Base-by-base conservation (phyloP, 805 yeast genomes). In the Sungouiozyma ichnusensis region DNA sequence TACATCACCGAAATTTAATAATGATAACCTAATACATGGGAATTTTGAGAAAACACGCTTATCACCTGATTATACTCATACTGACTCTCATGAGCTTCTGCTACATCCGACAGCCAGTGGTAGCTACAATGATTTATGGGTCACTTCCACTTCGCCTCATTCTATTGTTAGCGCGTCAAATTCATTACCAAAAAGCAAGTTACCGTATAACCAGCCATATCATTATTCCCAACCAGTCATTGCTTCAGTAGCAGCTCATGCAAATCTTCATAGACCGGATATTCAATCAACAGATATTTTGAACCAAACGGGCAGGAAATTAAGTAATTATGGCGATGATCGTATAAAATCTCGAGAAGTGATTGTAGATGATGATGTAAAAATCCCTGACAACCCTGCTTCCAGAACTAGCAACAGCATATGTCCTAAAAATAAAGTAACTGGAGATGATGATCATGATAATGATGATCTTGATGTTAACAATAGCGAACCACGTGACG, bases 171-270 rank as follows among this genome's bases (percentile, higher is more conserved):
- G 59, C 38, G 39, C 54, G 6, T 49, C 58, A 7, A 53, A 54
- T 16, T 59, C 29, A 7, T 24, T 24, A 24, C 11, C 11, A 15
- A 41, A 37, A 39, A 51, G 45, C 36, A 52, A 48, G 31, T 39
- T 54, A 20, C 55, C 62, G 2, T 53, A 58, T 39, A 49, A 50
- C 36, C 61, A 53, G 32, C 51, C 51, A 16, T 50, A 54, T 37
- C 55, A 54, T 40, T 54, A 50, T 35, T 57, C 65, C 3, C 58
- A 54, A 35, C 63, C 65, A 4, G 55, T 58, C 9, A 55, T 60
- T 2, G 53, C 54, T 14, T 52, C 62, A 11, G 47, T 57, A 2
- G 55, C 62, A 4, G 64, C 62, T 1, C 62, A 60, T 42, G 66
- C 64, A 3, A 60, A 55, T 35, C 39, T 60, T 16, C 65, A 60